Evolutionary conservation across 2,329 filamentous ascomycete genomes (phyloP).

Genomic region (Cladosporium colombiae): DNA sequence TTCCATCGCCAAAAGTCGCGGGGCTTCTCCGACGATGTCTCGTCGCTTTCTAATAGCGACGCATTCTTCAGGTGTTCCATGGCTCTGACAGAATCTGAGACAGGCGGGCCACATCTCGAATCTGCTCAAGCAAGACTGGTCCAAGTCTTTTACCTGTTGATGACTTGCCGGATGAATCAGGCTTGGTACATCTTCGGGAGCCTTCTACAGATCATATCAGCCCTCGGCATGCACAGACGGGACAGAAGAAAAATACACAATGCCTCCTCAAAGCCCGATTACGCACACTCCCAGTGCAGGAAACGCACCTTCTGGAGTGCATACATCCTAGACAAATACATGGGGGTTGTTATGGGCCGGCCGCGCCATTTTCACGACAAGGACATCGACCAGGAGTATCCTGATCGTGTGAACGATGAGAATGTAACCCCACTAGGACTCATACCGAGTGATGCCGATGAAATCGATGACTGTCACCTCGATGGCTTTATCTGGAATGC

Average conservation of each 20-base stretch:
- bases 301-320: constrained; percentile 64
- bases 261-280: constrained; percentile 36
- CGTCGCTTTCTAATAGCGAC: constrained; percentile 12
- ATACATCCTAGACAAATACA: constrained; percentile 64
- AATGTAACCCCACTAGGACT: constrained; percentile 51
- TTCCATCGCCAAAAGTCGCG: constrained; percentile 37
- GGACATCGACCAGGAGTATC: constrained; percentile 64
- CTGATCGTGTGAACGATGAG: constrained; percentile 57
- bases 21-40: constrained; percentile 44
- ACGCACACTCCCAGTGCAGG: constrained; percentile 54
- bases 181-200: constrained; percentile 38
- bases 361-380: constrained; percentile 63
- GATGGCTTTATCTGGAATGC: constrained; percentile 51
- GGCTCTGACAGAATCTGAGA: constrained; percentile 21
- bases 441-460: background rate
- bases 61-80: constrained; percentile 12
- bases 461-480: constrained; percentile 52
- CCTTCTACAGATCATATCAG: constrained; percentile 27
- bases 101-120: constrained; percentile 20
- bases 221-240: constrained; percentile 24
- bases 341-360: constrained; percentile 63
- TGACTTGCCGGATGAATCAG: constrained; percentile 32
- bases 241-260: background rate
- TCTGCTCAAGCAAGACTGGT: constrained; percentile 25
- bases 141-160: constrained; percentile 25